Percentiles rank a stretch among this genome's conserved stretches.
These are phyloP conservation scores for Phytophthora sojae DNA, from an alignment of 352 stramenopile genomes.

Conservation along the genomic window DNA sequence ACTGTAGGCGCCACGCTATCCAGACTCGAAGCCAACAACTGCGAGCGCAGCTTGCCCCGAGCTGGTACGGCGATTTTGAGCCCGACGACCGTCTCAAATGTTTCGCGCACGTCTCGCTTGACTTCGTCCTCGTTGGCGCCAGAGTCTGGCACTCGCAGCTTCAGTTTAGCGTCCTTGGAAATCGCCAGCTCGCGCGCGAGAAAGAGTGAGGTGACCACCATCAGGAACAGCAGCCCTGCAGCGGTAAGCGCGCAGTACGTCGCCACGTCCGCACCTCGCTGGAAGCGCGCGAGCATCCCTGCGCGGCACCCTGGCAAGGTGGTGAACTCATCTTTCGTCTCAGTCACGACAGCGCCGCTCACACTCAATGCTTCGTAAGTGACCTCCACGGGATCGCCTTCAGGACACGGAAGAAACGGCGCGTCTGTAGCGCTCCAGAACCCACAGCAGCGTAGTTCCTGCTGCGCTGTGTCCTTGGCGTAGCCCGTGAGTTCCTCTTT, in stretches of 20 bases:
- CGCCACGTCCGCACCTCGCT: conserved; percentile 49
- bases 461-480: conserved; percentile 57
- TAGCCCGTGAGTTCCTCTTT: conserved; percentile 46
- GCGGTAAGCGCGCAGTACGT: conserved; percentile 45
- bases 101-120: conserved; percentile 51
- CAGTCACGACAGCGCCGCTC: conserved; percentile 56
- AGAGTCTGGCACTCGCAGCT: conserved; percentile 53
- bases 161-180: conserved; percentile 76
- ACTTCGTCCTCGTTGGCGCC: conserved; percentile 10
- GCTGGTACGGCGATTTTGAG: conserved; percentile 76
- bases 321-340: conserved; percentile 52
- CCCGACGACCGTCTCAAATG: conserved; percentile 74
- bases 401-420: conserved; percentile 62
- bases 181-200: conserved; percentile 66
- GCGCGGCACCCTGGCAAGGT: conserved; percentile 61
- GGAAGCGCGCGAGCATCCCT: conserved; percentile 64
- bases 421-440: conserved; percentile 54
- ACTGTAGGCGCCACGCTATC: conserved; percentile 62
- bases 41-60: conserved; percentile 70
- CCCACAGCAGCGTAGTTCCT: conserved; percentile 79
- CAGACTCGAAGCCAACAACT: conserved; percentile 63
- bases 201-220: conserved; percentile 56
- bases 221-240: conserved; percentile 49
- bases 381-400: conserved; percentile 50
- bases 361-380: conserved; percentile 71